Evolutionary conservation across 371 early-diverging fungal species (phyloP).

Genomic region (Mucor circinelloides): DNA sequence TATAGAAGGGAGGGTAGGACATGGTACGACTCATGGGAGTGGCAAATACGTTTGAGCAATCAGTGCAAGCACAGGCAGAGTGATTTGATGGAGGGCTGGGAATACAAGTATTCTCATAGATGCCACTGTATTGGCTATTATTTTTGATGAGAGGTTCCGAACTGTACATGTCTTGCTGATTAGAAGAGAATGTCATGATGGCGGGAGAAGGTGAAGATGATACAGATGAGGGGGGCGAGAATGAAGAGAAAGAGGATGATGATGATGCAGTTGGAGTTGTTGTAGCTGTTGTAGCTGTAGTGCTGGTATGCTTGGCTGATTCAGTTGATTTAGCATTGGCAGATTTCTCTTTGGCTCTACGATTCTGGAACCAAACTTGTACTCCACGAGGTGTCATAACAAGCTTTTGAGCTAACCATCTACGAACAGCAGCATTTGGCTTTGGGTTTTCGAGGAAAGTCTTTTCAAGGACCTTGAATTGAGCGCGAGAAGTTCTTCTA

Average conservation of each 20-base stretch:
- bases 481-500: constrained; percentile 68
- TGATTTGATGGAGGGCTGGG: background rate
- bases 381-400: constrained; percentile 89
- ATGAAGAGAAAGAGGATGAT: background rate
- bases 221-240: background rate
- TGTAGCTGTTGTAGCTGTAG: background rate
- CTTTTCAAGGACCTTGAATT: constrained; percentile 69
- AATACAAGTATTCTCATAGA: background rate
- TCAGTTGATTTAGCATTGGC: background rate
- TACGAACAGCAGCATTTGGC: constrained; percentile 67
- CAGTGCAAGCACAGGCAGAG: constrained; percentile 8
- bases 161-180: background rate
- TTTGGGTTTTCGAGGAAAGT: constrained; percentile 73
- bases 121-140: background rate
- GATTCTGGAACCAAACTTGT: constrained; percentile 98
- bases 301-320: background rate
- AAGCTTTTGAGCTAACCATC: constrained; percentile 69
- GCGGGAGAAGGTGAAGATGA: background rate
- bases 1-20: constrained; percentile 20
- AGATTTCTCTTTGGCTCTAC: constrained; percentile 77
- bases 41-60: constrained; percentile 10
- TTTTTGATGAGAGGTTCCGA: constrained; percentile 6
- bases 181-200: background rate
- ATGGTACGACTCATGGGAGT: constrained; percentile 26
- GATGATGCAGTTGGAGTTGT: background rate